Evolutionary conservation across 352 stramenopile genomes (phyloP), one percentile per base, ranked within the genome.

Genomic region (Blastocystis sp.): DNA sequence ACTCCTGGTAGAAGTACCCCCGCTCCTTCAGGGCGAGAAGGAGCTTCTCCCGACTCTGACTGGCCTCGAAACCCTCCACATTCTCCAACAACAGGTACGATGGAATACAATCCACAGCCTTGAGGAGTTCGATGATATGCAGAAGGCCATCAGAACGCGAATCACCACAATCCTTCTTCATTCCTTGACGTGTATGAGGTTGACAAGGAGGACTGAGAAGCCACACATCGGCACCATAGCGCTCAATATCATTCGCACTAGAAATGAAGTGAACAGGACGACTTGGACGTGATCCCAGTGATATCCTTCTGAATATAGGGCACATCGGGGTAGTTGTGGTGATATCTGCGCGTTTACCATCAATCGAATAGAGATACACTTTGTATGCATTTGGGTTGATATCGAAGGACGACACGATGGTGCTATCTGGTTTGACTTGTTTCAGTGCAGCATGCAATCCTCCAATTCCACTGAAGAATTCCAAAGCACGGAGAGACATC

Each of bases 401-500:
- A 65, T 85, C 75, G n/a, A 76, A 85, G 0, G 75, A 72, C 1
- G 63, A 65, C 18, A 76, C 7, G 4, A 85, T 29, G 21, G n/a
- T 29, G 40, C 34, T 54, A 29, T 73, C 59, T 36, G 75, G 75
- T 1, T 54, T 18, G 24, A 72, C 75, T 72, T 76, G 21, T 32
- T 27, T 64, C 21, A 85, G 32, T 0, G 75, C 75, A 42, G 24
- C 29, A 54, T 85, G 75, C 9, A 85, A 42, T 40, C 75, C 75
- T 44, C 75, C 75, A 38, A 85, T 85, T 24, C 75, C 75, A 38
- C 57, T 76, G 51, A 85, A 85, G 56, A 85, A 85, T n/a, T 85
- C 75, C 18, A 85, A 38, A 32, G 75, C 75, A 32, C 36, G 16
- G 24, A 85, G 24, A 21, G 48, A 16, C 59, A 84, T 73, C 21